Evolutionary conservation across 2,329 filamentous ascomycete genomes (phyloP).

Genomic region (Colletotrichum lupini): DNA sequence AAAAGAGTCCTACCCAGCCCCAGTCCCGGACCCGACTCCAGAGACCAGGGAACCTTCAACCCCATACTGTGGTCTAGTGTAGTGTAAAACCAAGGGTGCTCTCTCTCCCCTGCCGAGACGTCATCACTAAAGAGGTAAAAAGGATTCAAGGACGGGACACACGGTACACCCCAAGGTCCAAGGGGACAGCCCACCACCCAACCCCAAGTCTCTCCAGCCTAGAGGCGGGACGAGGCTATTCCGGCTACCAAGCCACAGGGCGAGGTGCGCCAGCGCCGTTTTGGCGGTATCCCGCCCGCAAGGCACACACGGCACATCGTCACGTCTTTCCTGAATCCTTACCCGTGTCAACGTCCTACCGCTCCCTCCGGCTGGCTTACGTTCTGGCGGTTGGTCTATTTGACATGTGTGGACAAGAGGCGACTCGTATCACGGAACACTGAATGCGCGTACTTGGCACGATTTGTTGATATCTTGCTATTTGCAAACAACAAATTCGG

Average conservation of each 20-base stretch:
- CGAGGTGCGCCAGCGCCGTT: constrained; percentile 15
- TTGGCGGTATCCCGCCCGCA: not conserved
- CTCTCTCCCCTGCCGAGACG: not conserved
- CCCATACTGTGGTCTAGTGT: not conserved
- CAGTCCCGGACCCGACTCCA: not conserved
- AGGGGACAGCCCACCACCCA: too few species aligned
- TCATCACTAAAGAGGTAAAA: constrained; percentile 16
- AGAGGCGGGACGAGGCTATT: constrained; percentile 15
- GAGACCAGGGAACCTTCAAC: not conserved
- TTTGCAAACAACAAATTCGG: too few species aligned
- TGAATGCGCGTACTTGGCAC: not conserved
- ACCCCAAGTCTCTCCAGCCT: not conserved
- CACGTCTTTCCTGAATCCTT: not conserved
- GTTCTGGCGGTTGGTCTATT: too few species aligned
- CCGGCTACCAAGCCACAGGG: constrained; percentile 20
- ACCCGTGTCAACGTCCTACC: not conserved
- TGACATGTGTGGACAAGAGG: not conserved
- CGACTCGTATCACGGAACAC: not conserved
- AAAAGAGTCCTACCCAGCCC: not conserved
- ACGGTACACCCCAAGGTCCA: too few species aligned
- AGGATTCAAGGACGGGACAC: constrained; percentile 4
- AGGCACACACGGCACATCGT: not conserved
- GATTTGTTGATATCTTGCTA: not conserved
- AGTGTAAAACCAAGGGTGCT: not conserved
- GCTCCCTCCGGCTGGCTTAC: too few species aligned